A percentile compares a stretch with the other conserved stretches of the same genome.
Conservation (phyloP, 768 basidiomycete species). For the Exidia glandulosa region DNA sequence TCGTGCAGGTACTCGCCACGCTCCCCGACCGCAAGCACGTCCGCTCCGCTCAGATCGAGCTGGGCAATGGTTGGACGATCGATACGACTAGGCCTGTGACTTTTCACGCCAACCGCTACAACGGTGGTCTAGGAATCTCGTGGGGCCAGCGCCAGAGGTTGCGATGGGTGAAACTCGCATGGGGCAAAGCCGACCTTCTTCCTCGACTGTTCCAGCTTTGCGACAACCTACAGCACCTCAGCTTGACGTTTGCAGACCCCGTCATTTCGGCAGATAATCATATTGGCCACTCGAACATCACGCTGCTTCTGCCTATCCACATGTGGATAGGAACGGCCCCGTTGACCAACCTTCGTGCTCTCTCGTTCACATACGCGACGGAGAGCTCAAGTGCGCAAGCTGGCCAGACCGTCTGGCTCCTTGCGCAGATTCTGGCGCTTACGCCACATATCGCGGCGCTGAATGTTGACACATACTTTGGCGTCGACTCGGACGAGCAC, state of each 20-base stretch:
- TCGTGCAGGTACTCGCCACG: not conserved
- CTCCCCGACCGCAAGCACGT: not conserved
- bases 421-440: not conserved
- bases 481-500: not conserved
- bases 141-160: not conserved
- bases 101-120: not conserved
- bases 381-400: not conserved
- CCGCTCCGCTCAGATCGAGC: not conserved
- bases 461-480: not conserved
- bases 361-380: not conserved
- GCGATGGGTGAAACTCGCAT: not conserved
- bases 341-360: not conserved
- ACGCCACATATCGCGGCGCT: not conserved
- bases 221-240: not conserved
- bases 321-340: not conserved
- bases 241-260: not conserved
- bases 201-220: not conserved
- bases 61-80: not conserved
- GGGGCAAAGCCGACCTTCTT: not conserved
- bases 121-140: not conserved
- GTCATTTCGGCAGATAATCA: no score
- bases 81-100: no score
- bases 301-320: not conserved
- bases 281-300: no score
- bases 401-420: not conserved